Base-by-base conservation (phyloP, 805 yeast genomes). In the Ogataea salicorniae region DNA sequence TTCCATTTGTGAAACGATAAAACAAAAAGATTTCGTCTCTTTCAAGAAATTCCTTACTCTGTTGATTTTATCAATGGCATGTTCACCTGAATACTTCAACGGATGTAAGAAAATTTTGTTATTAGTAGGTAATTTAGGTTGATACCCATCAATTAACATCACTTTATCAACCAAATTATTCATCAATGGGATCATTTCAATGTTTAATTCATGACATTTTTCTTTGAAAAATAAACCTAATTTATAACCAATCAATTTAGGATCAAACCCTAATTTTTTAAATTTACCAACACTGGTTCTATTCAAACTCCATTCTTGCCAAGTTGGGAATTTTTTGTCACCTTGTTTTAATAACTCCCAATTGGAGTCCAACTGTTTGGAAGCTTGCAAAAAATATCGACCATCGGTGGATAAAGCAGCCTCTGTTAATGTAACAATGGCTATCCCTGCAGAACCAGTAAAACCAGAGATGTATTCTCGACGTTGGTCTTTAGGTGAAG, bases 341-440 rank as follows among this genome's bases (percentile, higher is more conserved):
- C 96, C 96, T 63, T 84, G 95, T 61, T 85, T 90, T 50, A 94
- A 73, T 41, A 94, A 68, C 2, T 69, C 66, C 98, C 98, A 94
- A 59, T 81, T 81, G 36, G 67, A 60, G 62, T 88, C 95, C 46
- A 94, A 71, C 68, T 94, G 94, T 48, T 83, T 79, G 20, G 77
- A 80, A 1, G 98, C 98, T 68, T 94, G 99, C 49, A 87, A 72
- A 65, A 89, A 94, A 69, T 94, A 94, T 54, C 99, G 75, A 2
- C 98, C 98, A 67, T 94, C 99, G 0, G 99, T 94, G 8, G 95
- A 81, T 43, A 94, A 69, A 0, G 85, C 87, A 14, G 96, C 95
- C 41, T 80, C 77, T 31, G 68, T 66, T 37, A 73, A 57, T 6
- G 96, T 83, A 17, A 92, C 75, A n/a, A 94, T 76, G 1, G 96